Conservation (phyloP, 2,329 filamentous ascomycete species). For the Chrysoporthe austroafricana region DNA sequence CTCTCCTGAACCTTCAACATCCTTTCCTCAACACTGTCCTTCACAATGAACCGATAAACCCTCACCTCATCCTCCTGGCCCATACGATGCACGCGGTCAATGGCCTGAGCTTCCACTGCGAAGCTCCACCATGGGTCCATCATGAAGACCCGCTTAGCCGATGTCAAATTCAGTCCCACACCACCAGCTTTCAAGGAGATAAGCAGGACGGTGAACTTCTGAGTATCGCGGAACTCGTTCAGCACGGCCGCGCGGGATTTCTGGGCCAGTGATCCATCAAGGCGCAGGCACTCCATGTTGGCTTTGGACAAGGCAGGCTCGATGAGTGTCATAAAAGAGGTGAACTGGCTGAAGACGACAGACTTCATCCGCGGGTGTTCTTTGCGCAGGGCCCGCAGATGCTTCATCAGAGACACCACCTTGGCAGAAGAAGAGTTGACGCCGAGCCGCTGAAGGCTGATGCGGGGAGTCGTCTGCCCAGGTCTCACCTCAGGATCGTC, state of each 20-base stretch:
- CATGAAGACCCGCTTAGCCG: slow-evolving; percentile 90
- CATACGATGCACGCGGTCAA: slow-evolving; percentile 97
- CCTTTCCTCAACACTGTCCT: slow-evolving; percentile 89
- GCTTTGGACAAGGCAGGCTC: slow-evolving; percentile 75
- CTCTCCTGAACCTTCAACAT: slow-evolving; percentile 93
- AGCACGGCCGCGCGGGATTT: slow-evolving; percentile 81
- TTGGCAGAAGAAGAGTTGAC: slow-evolving; percentile 81
- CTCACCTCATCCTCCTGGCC: slow-evolving; percentile 86
- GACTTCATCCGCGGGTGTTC: slow-evolving; percentile 76
- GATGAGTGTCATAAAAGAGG: slow-evolving; percentile 91
- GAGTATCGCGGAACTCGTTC: slow-evolving; percentile 66
- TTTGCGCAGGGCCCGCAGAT: slow-evolving; percentile 71
- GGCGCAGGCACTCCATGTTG: slow-evolving; percentile 79
- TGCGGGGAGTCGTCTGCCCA: slow-evolving; percentile 50
- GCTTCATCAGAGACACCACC: slow-evolving; percentile 75
- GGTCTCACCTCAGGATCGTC: slow-evolving; percentile 52
- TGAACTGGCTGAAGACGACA: slow-evolving; percentile 97
- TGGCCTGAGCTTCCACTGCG: slow-evolving; percentile 93
- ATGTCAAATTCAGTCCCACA: slow-evolving; percentile 90
- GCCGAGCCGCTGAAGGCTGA: slow-evolving; percentile 64
- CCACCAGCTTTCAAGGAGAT: slow-evolving; percentile 88
- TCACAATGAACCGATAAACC: slow-evolving; percentile 86
- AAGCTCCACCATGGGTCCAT: slow-evolving; percentile 99
- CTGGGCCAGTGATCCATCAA: slow-evolving; percentile 90
- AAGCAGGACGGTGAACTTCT: slow-evolving; percentile 74